Percentiles rank a stretch among this genome's conserved stretches.
These are phyloP conservation scores for Edaphochlamys debaryana DNA, from an alignment of 139 green algal genomes.

Conservation along the genomic window DNA sequence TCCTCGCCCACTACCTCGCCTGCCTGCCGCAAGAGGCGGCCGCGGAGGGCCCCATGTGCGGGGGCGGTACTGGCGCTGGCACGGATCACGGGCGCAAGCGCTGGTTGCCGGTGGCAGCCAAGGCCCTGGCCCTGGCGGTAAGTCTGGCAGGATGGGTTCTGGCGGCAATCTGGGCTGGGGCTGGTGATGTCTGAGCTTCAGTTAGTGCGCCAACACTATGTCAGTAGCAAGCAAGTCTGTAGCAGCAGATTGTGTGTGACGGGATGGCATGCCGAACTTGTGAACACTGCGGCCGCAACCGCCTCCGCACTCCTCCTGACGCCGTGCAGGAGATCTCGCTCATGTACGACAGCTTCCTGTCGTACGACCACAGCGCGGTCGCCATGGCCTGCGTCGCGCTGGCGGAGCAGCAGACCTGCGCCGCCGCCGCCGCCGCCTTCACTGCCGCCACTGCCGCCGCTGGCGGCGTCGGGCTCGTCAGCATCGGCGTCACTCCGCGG, in stretches of 20 bases:
- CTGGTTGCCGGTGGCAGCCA: background rate
- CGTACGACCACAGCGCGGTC: background rate
- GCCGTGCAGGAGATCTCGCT: background rate
- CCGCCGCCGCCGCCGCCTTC: background rate
- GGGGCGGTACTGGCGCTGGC: too few species aligned
- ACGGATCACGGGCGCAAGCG: too few species aligned
- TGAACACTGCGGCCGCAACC: too few species aligned
- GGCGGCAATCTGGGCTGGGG: too few species aligned
- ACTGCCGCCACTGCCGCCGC: background rate
- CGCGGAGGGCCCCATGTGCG: background rate
- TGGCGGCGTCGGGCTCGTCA: background rate
- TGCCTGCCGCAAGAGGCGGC: background rate
- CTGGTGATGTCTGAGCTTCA: too few species aligned
- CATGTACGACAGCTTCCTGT: background rate
- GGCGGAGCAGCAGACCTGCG: background rate
- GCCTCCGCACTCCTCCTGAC: too few species aligned
- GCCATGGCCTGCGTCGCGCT: background rate
- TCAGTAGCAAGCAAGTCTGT: too few species aligned
- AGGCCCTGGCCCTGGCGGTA: background rate
- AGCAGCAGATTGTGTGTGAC: too few species aligned
- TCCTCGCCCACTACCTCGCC: slow-evolving; percentile 10
- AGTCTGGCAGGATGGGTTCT: background rate
- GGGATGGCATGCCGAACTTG: too few species aligned
- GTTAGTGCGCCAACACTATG: too few species aligned
- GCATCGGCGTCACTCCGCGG: too few species aligned